Base-by-base conservation (phyloP, 345 rosid species). In the Heritiera littoralis region DNA sequence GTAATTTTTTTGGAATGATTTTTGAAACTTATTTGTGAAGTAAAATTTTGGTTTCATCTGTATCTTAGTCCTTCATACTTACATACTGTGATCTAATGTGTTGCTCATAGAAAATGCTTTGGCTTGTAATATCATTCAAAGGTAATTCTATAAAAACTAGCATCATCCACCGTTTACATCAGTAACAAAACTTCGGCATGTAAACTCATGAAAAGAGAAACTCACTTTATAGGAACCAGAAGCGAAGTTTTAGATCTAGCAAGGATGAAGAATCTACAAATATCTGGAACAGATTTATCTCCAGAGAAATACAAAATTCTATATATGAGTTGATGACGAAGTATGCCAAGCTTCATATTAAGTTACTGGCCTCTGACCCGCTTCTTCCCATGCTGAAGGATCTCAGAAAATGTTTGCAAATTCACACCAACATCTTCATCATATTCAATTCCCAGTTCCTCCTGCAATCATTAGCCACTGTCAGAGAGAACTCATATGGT, bases 381-480 rank as follows among this genome's bases (percentile, higher is more conserved):
- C 86, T 94, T 91, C 82, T 85, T 90, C 15, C 89, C 89, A 73
- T 68, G 88, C 75, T 79, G 97, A 72, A 87, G 81, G 74, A 92
- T 80, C 60, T 90, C 91, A 63, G 84, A 79, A 81, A 88, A 89
- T 18, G 91, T 80, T 85, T 89, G 94, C 82, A 96, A 83, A 83
- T 82, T 90, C 77, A 89, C 89, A 66, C 90, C 92, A 2, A 88
- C 88, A 84, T 94, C 94, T 87, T 97, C 98, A 85, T 93, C 99
- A 77, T 93, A 88, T 81, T 93, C 98, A 72, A 94, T 80, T 61
- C 94, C 98, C 78, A 93, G 92, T 74, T 94, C 99, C 81, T 91
- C 98, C 98, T 94, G 90, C 83, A 83, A 84, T 77, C 75, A 67
- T 0, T 6, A 75, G 77, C 54, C 80, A 11, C 46, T 68, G 78